Percentiles rank a stretch among this genome's conserved stretches.
Conservation (phyloP, 768 basidiomycete species). For the Phaeotremella skinneri region DNA sequence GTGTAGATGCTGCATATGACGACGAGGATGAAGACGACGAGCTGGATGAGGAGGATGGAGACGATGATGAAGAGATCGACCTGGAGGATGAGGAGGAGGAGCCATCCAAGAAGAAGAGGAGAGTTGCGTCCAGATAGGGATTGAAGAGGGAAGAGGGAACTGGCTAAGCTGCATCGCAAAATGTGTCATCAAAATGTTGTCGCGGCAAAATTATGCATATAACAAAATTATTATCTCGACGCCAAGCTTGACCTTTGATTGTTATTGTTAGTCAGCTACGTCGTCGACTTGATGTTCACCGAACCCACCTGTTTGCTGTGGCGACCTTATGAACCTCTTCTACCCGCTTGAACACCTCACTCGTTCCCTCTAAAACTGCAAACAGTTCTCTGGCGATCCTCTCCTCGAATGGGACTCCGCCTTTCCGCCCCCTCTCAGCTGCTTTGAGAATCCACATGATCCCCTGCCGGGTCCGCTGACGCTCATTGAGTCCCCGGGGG, state of each 20-base stretch:
- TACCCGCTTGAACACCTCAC: slow-evolving; percentile 62
- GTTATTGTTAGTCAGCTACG: not conserved
- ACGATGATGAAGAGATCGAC: slow-evolving; percentile 39
- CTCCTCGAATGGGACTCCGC: slow-evolving; percentile 59
- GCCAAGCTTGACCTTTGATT: slow-evolving; percentile 21
- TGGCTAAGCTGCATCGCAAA: not conserved
- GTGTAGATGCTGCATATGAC: slow-evolving; percentile 1
- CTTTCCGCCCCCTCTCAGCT: slow-evolving; percentile 60
- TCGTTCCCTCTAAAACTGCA: slow-evolving; percentile 62
- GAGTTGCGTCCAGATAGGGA: slow-evolving; percentile 12
- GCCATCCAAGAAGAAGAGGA: slow-evolving; percentile 36
- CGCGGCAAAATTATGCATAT: slow-evolving; percentile 1
- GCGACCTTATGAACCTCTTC: slow-evolving; percentile 65
- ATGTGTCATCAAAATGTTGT: not conserved
- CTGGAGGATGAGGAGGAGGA: slow-evolving; percentile 44
- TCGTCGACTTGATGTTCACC: not conserved
- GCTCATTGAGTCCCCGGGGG: slow-evolving; percentile 73
- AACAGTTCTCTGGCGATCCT: slow-evolving; percentile 78
- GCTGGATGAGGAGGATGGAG: slow-evolving; percentile 20
- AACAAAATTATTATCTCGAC: slow-evolving; percentile 11
- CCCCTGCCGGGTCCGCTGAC: slow-evolving; percentile 70
- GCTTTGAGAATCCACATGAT: slow-evolving; percentile 70
- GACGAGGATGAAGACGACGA: slow-evolving; percentile 27
- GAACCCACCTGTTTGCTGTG: slow-evolving; percentile 61
- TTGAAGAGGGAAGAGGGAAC: slow-evolving; percentile 13